Conservation (phyloP, 2,329 filamentous ascomycete species). For the Beauveria sp. region DNA sequence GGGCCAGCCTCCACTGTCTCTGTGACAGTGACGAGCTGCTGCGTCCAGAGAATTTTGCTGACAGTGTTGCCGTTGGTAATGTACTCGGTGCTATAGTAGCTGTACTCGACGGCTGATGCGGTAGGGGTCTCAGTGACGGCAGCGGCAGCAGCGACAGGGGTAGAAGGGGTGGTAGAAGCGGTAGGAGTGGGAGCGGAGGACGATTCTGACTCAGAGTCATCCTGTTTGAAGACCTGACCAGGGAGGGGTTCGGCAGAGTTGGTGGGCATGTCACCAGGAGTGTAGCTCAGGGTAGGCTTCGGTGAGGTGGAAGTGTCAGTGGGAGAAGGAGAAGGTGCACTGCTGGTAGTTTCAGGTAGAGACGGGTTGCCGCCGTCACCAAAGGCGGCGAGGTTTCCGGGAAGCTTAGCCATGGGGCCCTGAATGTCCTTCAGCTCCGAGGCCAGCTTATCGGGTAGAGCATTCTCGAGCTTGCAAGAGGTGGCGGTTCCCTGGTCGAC, state of each 20-base stretch:
- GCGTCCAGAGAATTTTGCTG: conserved; percentile 49
- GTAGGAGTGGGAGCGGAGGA: conserved; percentile 13
- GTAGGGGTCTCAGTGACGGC: conserved; percentile 27
- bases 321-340: neutral
- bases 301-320: neutral
- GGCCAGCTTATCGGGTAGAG: conserved; percentile 43
- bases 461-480: conserved; percentile 53
- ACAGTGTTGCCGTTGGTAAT: conserved; percentile 43
- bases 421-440: conserved; percentile 47
- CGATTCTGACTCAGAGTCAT: conserved; percentile 11
- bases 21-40: conserved; percentile 47
- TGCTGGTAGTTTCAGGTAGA: neutral
- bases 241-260: conserved; percentile 28
- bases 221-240: conserved; percentile 36
- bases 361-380: conserved; percentile 18
- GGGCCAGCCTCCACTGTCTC: conserved; percentile 26
- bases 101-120: conserved; percentile 14
- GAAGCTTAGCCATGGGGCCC: conserved; percentile 51
- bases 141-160: conserved; percentile 12
- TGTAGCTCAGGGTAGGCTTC: conserved; percentile 28
- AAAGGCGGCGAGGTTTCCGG: conserved; percentile 46
- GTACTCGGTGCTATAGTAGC: conserved; percentile 43
- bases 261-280: conserved; percentile 26
- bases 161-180: conserved; percentile 13
- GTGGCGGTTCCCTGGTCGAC: conserved; percentile 50